Evolutionary conservation across 768 basidiomycete genomes (phyloP).

Genomic region (Termitomyces sp.): DNA sequence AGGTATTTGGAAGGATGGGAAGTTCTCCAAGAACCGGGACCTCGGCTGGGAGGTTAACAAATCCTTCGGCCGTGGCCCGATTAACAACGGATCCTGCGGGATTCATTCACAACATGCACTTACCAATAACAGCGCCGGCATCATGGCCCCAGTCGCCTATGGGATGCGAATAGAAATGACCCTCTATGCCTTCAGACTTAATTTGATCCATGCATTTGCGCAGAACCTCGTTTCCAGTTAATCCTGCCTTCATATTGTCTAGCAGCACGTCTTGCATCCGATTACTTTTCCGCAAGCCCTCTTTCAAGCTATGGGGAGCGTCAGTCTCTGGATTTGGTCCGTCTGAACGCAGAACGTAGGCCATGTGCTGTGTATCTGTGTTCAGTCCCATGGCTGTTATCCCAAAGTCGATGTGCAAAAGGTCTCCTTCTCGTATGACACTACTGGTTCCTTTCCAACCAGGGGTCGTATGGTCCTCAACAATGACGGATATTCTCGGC

Average conservation of each 20-base stretch:
- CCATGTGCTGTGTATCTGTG: constrained; percentile 53
- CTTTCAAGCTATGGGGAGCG: constrained; percentile 36
- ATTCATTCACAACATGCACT: constrained; percentile 3
- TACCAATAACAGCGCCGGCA: constrained; percentile 44
- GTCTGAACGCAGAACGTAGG: constrained; percentile 40
- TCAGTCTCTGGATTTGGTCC: constrained; percentile 29
- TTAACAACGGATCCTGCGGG: neutral
- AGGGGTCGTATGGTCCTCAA: constrained; percentile 33
- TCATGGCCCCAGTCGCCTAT: constrained; percentile 54
- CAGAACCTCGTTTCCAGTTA: constrained; percentile 44
- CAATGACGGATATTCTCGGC: constrained; percentile 41
- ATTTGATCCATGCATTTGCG: constrained; percentile 34
- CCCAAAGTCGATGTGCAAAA: constrained; percentile 51
- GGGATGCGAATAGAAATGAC: constrained; percentile 47
- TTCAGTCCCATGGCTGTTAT: constrained; percentile 49
- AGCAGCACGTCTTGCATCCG: constrained; percentile 47
- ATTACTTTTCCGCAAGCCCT: constrained; percentile 40
- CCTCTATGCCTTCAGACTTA: constrained; percentile 37
- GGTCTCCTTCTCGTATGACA: constrained; percentile 40
- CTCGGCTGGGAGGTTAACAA: constrained; percentile 35
- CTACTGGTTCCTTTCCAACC: constrained; percentile 34
- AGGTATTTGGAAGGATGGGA: constrained; percentile 40
- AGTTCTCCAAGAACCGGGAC: constrained; percentile 45
- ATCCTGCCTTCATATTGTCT: constrained; percentile 35
- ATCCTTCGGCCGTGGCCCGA: constrained; percentile 22